Evolutionary conservation across 1,284 basidiomycete genomes (phyloP).

Genomic region (Xanthoconium separans): DNA sequence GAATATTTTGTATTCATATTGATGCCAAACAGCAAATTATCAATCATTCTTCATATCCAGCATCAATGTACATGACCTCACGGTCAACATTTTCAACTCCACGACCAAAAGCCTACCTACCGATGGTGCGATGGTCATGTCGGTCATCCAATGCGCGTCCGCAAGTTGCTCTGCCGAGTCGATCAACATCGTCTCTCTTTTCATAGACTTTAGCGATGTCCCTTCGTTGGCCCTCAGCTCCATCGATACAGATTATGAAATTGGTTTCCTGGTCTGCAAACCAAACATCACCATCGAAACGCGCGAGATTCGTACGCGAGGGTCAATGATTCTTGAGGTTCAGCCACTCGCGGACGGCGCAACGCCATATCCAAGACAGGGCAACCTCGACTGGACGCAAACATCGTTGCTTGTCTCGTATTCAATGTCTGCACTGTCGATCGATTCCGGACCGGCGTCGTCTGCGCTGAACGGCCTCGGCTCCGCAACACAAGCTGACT

Average conservation of each 20-base stretch:
- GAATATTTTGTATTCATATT: not conserved
- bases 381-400: slow-evolving; percentile 16
- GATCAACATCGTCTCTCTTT: slow-evolving; percentile 8
- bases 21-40: not conserved
- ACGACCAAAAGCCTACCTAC: slow-evolving; percentile 11
- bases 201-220: slow-evolving; percentile 9
- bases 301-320: slow-evolving; percentile 16
- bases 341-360: not conserved
- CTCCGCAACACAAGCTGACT: slow-evolving; percentile 9
- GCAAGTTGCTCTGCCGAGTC: slow-evolving; percentile 6
- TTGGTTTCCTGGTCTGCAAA: slow-evolving; percentile 22
- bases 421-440: slow-evolving; percentile 9
- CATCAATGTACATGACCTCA: slow-evolving; percentile 13
- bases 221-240: slow-evolving; percentile 9
- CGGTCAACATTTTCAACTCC: slow-evolving; percentile 6
- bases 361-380: slow-evolving; percentile 2
- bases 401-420: slow-evolving; percentile 11
- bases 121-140: slow-evolving; percentile 15
- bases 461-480: slow-evolving; percentile 9
- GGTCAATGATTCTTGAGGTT: slow-evolving; percentile 8
- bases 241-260: slow-evolving; percentile 9
- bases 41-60: slow-evolving; percentile 9
- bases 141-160: slow-evolving; percentile 11
- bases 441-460: slow-evolving; percentile 9
- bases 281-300: slow-evolving; percentile 24